Conservation (phyloP, 352 stramenopile species). For the Phytopythium delawarense region DNA sequence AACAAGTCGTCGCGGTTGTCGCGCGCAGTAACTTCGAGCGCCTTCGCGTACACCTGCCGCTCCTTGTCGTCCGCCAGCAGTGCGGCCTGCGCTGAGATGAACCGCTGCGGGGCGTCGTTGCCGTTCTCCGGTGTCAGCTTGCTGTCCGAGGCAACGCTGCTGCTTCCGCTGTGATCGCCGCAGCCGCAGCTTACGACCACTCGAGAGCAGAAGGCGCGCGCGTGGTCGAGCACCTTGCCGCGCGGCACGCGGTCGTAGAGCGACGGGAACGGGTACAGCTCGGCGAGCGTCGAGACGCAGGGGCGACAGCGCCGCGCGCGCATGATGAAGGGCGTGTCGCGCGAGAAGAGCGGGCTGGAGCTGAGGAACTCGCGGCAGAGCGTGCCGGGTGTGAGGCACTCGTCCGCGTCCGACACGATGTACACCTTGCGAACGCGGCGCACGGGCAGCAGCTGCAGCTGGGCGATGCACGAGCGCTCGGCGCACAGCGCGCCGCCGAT, state of each 20-base stretch:
- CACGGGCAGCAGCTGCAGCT: slow-evolving; percentile 64
- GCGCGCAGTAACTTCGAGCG: slow-evolving; percentile 24
- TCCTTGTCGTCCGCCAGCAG: slow-evolving; percentile 20
- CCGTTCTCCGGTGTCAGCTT: slow-evolving; percentile 4
- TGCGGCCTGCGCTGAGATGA: slow-evolving; percentile 27
- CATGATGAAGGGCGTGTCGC: slow-evolving; percentile 58
- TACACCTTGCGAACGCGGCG: slow-evolving; percentile 58
- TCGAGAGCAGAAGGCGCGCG: slow-evolving; percentile 22
- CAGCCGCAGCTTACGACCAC: background rate
- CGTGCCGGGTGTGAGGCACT: slow-evolving; percentile 79
- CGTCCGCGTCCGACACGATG: slow-evolving; percentile 80
- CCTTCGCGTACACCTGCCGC: slow-evolving; percentile 34
- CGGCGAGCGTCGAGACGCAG: slow-evolving; percentile 51
- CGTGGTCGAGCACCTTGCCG: slow-evolving; percentile 45
- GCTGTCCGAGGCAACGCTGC: background rate
- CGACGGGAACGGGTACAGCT: slow-evolving; percentile 85
- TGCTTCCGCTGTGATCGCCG: background rate
- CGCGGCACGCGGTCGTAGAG: slow-evolving; percentile 65
- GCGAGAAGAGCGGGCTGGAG: slow-evolving; percentile 48
- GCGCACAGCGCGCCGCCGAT: slow-evolving; percentile 84
- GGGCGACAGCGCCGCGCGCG: slow-evolving; percentile 49
- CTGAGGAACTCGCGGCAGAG: slow-evolving; percentile 88
- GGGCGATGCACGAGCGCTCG: slow-evolving; percentile 76
- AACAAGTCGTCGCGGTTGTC: slow-evolving; percentile 63
- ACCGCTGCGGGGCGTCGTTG: slow-evolving; percentile 1